phyloP scores from a whole-genome alignment of 257 asterid genomes.

The Solanum ossicruentum region DNA sequence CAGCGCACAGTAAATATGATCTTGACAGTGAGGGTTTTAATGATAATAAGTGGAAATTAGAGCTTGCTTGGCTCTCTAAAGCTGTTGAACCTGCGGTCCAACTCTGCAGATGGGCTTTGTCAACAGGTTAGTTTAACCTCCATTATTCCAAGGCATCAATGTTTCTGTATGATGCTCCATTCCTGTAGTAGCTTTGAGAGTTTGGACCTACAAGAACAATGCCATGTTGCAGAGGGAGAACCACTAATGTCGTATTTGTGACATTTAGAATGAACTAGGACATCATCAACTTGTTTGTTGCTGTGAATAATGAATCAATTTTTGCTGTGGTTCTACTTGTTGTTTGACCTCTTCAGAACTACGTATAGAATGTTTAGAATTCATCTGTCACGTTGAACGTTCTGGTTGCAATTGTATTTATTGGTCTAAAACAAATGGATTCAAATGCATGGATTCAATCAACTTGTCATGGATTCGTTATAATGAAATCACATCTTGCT shows the following conservation, averaged over 20 bases:
- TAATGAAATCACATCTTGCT: background rate
- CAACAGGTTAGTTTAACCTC: conserved; percentile 36
- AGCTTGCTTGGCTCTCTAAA: conserved; percentile 71
- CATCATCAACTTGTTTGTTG: background rate
- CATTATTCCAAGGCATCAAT: background rate
- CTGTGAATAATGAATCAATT: background rate
- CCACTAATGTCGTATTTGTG: background rate
- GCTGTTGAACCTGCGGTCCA: conserved; percentile 89
- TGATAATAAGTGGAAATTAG: conserved; percentile 57
- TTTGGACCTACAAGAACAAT: background rate
- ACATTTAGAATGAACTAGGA: background rate
- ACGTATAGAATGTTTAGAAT: background rate
- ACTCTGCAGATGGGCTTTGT: conserved; percentile 68
- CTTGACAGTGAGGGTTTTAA: conserved; percentile 28
- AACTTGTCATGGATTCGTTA: background rate
- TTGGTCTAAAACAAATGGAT: background rate
- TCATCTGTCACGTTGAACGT: background rate
- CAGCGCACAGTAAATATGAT: conserved; percentile 10
- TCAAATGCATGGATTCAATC: background rate
- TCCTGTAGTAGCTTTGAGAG: background rate
- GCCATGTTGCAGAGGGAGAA: background rate
- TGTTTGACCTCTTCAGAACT: background rate
- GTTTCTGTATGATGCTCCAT: background rate
- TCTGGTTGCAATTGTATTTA: background rate
- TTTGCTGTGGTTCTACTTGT: background rate